Evolutionary conservation across 176 grass and related monocot species (phyloP).

Genomic region (Elymus sibiricus): DNA sequence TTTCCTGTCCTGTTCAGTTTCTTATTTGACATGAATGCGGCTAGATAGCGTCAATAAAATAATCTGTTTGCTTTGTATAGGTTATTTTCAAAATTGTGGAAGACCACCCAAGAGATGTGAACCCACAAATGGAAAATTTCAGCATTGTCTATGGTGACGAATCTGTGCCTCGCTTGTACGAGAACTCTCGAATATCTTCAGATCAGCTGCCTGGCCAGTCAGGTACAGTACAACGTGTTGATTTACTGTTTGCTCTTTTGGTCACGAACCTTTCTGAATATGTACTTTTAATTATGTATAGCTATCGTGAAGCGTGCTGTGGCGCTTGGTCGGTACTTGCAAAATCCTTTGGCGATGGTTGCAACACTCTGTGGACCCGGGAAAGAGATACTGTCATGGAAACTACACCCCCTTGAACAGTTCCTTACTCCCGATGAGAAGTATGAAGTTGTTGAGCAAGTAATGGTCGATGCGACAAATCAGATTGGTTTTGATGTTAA

Average conservation of each 20-base stretch:
- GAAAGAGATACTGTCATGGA: slow-evolving; percentile 97
- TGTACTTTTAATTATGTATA: slow-evolving; percentile 20
- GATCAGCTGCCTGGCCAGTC: slow-evolving; percentile 87
- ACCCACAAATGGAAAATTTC: slow-evolving; percentile 71
- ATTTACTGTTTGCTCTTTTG: slow-evolving; percentile 10
- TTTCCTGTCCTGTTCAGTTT: not conserved
- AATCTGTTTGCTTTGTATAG: slow-evolving; percentile 28
- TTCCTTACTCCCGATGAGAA: slow-evolving; percentile 95
- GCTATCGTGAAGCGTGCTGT: slow-evolving; percentile 95
- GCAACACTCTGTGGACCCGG: slow-evolving; percentile 93
- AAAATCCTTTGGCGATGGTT: slow-evolving; percentile 88
- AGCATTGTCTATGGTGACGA: slow-evolving; percentile 83
- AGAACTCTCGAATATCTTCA: slow-evolving; percentile 86
- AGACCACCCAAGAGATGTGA: slow-evolving; percentile 81
- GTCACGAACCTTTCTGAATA: not conserved
- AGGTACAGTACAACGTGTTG: slow-evolving; percentile 43
- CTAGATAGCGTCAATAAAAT: not conserved
- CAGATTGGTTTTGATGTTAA: slow-evolving; percentile 92
- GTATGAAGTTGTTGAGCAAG: slow-evolving; percentile 88
- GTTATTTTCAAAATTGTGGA: slow-evolving; percentile 98
- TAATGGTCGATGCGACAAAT: slow-evolving; percentile 96
- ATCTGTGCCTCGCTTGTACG: slow-evolving; percentile 80
- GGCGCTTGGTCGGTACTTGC: slow-evolving; percentile 86
- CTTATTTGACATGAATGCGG: not conserved
- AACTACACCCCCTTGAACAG: slow-evolving; percentile 74